Evolutionary conservation across 1,139 yeast genomes (phyloP), one percentile per base, ranked within the genome.

Genomic region (Zygotorulaspora mrakii): DNA sequence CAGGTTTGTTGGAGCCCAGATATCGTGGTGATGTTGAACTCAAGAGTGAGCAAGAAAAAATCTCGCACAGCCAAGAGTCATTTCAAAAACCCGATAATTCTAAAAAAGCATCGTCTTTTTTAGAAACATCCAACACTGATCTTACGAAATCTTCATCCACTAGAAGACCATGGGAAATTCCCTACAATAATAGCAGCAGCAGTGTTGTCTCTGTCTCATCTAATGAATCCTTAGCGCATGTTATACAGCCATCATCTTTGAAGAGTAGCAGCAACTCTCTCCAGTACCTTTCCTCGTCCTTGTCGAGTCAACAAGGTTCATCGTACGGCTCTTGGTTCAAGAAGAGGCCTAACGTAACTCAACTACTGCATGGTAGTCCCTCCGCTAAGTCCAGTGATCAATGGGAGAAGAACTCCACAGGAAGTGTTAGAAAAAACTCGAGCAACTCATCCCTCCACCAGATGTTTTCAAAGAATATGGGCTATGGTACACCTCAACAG

Each of bases 1-100:
- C 76, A 42, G 82, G 77, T 0, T 49, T 77, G 16, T 39, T 59
- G 22, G 50, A 49, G 34, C 63, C 61, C 9, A 52, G 54, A 22
- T 55, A 43, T 38, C 43, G 42, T 6, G 54, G 50, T 7, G 32
- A 39, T 7, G 32, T 50, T 10, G 31, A 38, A 20, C 27, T 42
- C 17, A 28, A 34, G 12, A 9, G 38, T 11, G 27, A 24, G 21
- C 33, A 29, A 16, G n/a, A 31, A 12, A 38, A 39, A n/a, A 25
- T 25, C 21, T 31, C 36, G 6, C 32, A 24, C 18, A 23, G 21
- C 6, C 26, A 18, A 13, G 23, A 17, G 10, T 26, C 26, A 4
- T 13, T 23, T 8, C 9, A 36, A 13, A 40, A 28, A 26, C 36
- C 33, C 34, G 36, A 29, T 25, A 24, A 21, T 16, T 17, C 29